These are phyloP conservation scores for Neonectria faginata DNA, from an alignment of 2,329 filamentous ascomycete species.

Conservation along the genomic window DNA sequence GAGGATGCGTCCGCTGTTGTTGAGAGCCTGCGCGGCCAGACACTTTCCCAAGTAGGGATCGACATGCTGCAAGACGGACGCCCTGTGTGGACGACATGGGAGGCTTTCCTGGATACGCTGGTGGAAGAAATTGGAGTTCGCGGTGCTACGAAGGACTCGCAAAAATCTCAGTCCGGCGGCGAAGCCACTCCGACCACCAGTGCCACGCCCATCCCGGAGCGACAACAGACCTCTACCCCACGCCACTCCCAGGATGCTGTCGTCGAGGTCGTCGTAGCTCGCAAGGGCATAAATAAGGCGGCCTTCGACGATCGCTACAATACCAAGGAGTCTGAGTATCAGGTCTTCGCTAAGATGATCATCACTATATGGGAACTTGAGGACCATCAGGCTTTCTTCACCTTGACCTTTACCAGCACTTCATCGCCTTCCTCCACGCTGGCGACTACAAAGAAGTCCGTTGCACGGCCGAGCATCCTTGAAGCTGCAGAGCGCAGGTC, in stretches of 20 bases:
- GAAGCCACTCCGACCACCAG: conserved; percentile 54
- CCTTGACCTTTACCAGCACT: conserved; percentile 78
- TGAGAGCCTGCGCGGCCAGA: conserved; percentile 73
- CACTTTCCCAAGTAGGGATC: conserved; percentile 76
- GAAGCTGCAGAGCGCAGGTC: conserved; percentile 61
- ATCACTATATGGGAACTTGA: conserved; percentile 79
- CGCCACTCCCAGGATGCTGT: conserved; percentile 68
- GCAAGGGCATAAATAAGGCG: conserved; percentile 57
- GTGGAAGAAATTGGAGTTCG: conserved; percentile 56
- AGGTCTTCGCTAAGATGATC: conserved; percentile 77
- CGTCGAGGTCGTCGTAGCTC: conserved; percentile 75
- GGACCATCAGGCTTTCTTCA: conserved; percentile 76
- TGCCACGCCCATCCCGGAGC: conserved; percentile 47
- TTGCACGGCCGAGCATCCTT: conserved; percentile 55
- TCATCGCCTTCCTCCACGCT: conserved; percentile 53
- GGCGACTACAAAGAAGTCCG: conserved; percentile 51
- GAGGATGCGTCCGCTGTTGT: conserved; percentile 60
- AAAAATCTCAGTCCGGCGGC: conserved; percentile 40
- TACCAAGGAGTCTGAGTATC: conserved; percentile 53
- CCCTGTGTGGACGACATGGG: conserved; percentile 70
- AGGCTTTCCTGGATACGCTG: conserved; percentile 67
- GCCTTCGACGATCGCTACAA: conserved; percentile 50
- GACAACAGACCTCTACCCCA: conserved; percentile 42
- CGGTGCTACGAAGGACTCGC: conserved; percentile 39
- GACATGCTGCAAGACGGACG: conserved; percentile 77